Base-by-base conservation (phyloP, 352 stramenopile genomes). In the Plasmopara halstedii region DNA sequence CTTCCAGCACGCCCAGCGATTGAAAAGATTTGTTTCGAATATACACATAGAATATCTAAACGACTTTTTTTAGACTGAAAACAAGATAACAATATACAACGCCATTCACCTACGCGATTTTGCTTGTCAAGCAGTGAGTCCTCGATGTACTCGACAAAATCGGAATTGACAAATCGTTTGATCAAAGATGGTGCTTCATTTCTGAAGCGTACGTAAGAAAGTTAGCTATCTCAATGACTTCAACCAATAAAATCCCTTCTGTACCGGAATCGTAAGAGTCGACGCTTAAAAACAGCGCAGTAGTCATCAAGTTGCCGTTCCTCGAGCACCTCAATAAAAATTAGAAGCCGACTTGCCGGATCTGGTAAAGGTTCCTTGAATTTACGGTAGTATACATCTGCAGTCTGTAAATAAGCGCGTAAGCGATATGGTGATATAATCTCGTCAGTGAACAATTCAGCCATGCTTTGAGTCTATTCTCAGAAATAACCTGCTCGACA, bases 321-420 rank as follows among this genome's bases (percentile, higher is more conserved):
- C 23, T 85, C 67, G 4, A 80, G 21, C 26, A 71, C 25, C 3
- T 64, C 52, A 27, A 83, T 68, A 6, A 51, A 65, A 19, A 71
- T 37, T 2, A 84, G 46, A 29, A 82, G 53, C n/a, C 65, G 59
- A 50, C 62, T 73, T 22, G 60, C 64, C n/a, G 65, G 65, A 31
- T 87, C 80, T 8, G 80, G 80, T 2, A 88, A 49, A 0, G 80
- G 80, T 38, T 87, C 66, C 34, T 86, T 88, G 58, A 88, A 91
- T 34, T 85, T 86, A 33, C 80, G 74, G 40, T 87, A 91, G 44
- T 85, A 85, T 35, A 88, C 57, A 21, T 88, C 56, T 8, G 64
- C 62, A 25, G 71, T 78, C 73, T 87, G 21, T 14, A 27, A 37
- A 23, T 5, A 15, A 32, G 3, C 14, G 29, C 1, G 2, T 14